These are phyloP conservation scores for Termitomyces sp. DNA, from an alignment of 768 basidiomycete genomes.

Conservation along the genomic window DNA sequence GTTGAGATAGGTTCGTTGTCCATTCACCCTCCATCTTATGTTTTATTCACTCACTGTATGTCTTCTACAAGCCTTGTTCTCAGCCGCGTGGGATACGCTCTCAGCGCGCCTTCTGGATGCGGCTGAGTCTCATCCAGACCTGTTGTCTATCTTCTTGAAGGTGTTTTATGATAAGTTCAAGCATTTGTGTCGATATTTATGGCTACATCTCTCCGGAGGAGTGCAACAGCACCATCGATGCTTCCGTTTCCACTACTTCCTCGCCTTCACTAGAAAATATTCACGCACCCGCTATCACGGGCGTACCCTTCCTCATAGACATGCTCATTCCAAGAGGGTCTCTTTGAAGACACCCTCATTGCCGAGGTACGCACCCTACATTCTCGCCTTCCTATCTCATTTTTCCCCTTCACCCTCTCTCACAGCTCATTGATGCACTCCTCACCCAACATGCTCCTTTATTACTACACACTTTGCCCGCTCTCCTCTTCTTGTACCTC, in stretches of 20 bases:
- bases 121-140: constrained; percentile 15
- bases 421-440: constrained; percentile 42
- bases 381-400: background rate
- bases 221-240: constrained; percentile 13
- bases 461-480: constrained; percentile 34
- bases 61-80: constrained; percentile 34
- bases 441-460: constrained; percentile 29
- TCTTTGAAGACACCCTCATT: constrained; percentile 41
- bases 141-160: constrained; percentile 43
- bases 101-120: constrained; percentile 21
- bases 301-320: constrained; percentile 27
- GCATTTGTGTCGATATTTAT: constrained; percentile 24
- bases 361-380: constrained; percentile 32
- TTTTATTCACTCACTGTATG: background rate
- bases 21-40: background rate
- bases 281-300: background rate
- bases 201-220: constrained; percentile 26
- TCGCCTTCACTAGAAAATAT: background rate
- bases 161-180: constrained; percentile 37
- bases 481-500: constrained; percentile 49
- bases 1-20: constrained; percentile 20
- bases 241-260: background rate
- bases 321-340: constrained; percentile 45
- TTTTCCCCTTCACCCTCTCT: background rate
- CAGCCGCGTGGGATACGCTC: constrained; percentile 42